phyloP scores from a whole-genome alignment of 2,329 filamentous ascomycete species.

The Microcera coccophila region DNA sequence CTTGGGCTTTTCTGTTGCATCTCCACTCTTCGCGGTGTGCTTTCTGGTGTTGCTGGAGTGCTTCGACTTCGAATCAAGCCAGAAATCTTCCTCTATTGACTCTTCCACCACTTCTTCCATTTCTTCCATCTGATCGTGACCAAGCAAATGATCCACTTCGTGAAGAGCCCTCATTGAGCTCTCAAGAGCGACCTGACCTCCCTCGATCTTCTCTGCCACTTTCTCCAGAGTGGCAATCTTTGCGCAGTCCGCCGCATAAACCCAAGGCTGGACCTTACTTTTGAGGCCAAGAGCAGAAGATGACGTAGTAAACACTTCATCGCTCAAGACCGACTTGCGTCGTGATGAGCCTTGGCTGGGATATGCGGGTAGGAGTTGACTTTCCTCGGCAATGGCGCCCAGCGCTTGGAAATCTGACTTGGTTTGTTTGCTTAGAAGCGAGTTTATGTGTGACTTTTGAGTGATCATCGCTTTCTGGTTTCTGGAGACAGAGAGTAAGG shows the following conservation, averaged over 20 bases:
- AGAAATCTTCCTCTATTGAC: constrained; percentile 28
- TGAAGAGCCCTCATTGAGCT: constrained; percentile 47
- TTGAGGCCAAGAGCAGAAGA: constrained; percentile 39
- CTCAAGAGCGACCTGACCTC: constrained; percentile 54
- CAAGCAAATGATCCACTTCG: constrained; percentile 49
- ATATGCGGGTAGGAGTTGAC: constrained; percentile 55
- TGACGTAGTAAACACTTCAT: constrained; percentile 37
- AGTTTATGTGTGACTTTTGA: constrained; percentile 56
- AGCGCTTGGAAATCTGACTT: constrained; percentile 49
- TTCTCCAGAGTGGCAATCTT: constrained; percentile 56
- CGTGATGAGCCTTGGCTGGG: constrained; percentile 38
- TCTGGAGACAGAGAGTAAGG: constrained; percentile 49
- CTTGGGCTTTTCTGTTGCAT: constrained; percentile 20
- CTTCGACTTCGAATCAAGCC: constrained; percentile 33
- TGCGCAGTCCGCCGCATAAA: constrained; percentile 56
- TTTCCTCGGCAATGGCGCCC: constrained; percentile 56
- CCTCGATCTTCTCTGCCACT: constrained; percentile 57
- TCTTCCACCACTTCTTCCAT: constrained; percentile 20
- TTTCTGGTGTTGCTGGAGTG: constrained; percentile 21
- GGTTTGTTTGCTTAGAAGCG: constrained; percentile 46
- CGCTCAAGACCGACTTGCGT: constrained; percentile 40
- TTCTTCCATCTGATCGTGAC: constrained; percentile 28
- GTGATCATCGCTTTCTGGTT: constrained; percentile 55
- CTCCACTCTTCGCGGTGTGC: constrained; percentile 26
- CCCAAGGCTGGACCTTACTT: constrained; percentile 52